Evolutionary conservation across 495 filamentous ascomycete genomes (phyloP).

Genomic region (Aspergillus egyptiacus): DNA sequence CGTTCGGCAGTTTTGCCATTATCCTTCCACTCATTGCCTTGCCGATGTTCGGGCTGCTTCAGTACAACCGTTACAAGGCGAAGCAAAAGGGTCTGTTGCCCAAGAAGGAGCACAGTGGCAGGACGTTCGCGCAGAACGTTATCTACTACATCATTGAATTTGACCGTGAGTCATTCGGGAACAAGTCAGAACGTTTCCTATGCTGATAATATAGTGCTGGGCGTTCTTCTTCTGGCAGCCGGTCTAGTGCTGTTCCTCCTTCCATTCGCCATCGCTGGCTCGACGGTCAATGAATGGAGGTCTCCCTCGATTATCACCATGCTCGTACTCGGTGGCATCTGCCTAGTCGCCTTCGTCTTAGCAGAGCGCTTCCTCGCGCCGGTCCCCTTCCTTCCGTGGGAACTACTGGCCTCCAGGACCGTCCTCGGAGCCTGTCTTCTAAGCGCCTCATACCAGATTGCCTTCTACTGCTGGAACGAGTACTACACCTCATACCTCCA

Average conservation of each 20-base stretch:
- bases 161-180: conserved; percentile 35
- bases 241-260: conserved; percentile 58
- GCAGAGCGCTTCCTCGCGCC: conserved; percentile 53
- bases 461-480: conserved; percentile 48
- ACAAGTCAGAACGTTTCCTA: background rate
- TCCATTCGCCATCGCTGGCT: conserved; percentile 50
- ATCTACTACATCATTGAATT: conserved; percentile 53
- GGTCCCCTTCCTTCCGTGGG: conserved; percentile 52
- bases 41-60: conserved; percentile 45
- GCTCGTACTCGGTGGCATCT: conserved; percentile 49
- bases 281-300: conserved; percentile 40
- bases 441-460: conserved; percentile 52
- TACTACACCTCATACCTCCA: conserved; percentile 68
- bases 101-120: conserved; percentile 30
- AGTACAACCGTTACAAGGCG: conserved; percentile 51
- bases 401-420: conserved; percentile 55
- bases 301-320: conserved; percentile 49
- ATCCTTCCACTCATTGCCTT: conserved; percentile 48
- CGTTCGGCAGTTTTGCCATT: conserved; percentile 54
- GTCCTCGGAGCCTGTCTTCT: conserved; percentile 57
- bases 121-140: conserved; percentile 35
- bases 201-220: conserved; percentile 30
- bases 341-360: conserved; percentile 49
- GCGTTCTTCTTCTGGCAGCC: conserved; percentile 50
- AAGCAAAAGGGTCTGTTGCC: conserved; percentile 33